Conservation (phyloP, 148 eudicot species). For the Vaccinium darrowii region DNA sequence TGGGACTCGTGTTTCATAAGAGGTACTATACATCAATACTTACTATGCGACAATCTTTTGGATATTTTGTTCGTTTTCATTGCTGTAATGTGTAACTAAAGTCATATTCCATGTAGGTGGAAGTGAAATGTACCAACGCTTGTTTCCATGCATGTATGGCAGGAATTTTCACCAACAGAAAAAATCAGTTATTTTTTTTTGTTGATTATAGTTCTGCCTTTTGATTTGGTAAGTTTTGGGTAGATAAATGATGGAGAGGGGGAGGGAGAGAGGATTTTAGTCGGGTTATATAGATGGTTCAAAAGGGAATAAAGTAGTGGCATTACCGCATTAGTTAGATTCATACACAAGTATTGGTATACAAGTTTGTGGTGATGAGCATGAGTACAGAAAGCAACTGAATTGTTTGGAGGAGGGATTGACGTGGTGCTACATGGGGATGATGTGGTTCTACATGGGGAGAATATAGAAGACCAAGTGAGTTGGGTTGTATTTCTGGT, state of each 20-base stretch:
- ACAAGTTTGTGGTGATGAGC: neutral
- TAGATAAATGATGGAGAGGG: neutral
- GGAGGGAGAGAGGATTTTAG: neutral
- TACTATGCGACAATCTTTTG: neutral
- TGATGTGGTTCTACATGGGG: too few relatives aligned
- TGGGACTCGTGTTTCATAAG: conserved; percentile 82
- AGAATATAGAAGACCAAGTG: too few relatives aligned
- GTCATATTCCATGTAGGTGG: neutral
- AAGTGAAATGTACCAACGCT: neutral
- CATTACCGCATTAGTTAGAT: neutral
- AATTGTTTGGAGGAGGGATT: too few relatives aligned
- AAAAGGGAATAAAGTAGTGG: neutral
- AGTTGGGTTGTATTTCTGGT: neutral
- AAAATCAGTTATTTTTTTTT: neutral
- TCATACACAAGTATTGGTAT: neutral
- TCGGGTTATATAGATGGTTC: neutral
- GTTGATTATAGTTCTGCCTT: neutral
- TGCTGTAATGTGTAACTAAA: neutral
- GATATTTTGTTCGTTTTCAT: conserved; percentile 13
- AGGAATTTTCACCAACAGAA: neutral
- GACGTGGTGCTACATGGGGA: too few relatives aligned
- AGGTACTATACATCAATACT: conserved; percentile 43
- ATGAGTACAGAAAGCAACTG: neutral
- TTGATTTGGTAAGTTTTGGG: neutral
- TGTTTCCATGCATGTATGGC: neutral